Conservation (phyloP, 805 yeast genomes). For the Candida quercuum region DNA sequence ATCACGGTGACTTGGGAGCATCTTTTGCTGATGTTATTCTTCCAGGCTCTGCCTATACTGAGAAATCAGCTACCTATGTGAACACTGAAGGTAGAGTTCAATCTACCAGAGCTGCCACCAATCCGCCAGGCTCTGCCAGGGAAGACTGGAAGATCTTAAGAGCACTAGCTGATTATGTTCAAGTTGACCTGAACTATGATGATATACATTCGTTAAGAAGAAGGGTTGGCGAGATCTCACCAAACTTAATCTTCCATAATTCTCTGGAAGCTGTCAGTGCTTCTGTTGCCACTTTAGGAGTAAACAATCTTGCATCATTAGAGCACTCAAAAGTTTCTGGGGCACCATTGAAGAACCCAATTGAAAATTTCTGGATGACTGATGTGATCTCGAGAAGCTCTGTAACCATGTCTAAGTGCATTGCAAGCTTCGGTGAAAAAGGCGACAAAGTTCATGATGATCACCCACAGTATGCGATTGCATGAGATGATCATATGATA, state of each 20-base stretch:
- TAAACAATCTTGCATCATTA: conserved; percentile 34
- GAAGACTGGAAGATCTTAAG: conserved; percentile 88
- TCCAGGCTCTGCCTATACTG: conserved; percentile 88
- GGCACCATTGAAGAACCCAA: conserved; percentile 57
- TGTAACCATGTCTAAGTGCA: conserved; percentile 86
- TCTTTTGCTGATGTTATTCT: conserved; percentile 81
- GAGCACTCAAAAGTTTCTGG: conserved; percentile 36
- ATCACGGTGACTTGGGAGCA: conserved; percentile 88
- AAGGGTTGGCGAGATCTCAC: conserved; percentile 73
- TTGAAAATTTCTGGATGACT: conserved; percentile 81
- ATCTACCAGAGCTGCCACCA: conserved; percentile 78
- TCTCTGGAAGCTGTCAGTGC: conserved; percentile 62
- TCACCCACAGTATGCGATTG: conserved; percentile 23
- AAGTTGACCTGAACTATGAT: conserved; percentile 69
- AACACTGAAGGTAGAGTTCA: conserved; percentile 91
- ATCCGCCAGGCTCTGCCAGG: conserved; percentile 84
- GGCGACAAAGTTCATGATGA: conserved; percentile 53
- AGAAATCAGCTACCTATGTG: conserved; percentile 77
- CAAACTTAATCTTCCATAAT: conserved; percentile 73
- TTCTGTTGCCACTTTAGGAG: conserved; percentile 52
- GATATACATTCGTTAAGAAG: conserved; percentile 61
- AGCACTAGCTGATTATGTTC: conserved; percentile 76
- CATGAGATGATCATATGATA: conserved; percentile 7
- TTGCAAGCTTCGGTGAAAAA: conserved; percentile 64
- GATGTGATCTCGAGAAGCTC: conserved; percentile 84